Evolutionary conservation across 345 rosid genomes (phyloP), one percentile per base, ranked within the genome.

Genomic region (Nephelium lappaceum): DNA sequence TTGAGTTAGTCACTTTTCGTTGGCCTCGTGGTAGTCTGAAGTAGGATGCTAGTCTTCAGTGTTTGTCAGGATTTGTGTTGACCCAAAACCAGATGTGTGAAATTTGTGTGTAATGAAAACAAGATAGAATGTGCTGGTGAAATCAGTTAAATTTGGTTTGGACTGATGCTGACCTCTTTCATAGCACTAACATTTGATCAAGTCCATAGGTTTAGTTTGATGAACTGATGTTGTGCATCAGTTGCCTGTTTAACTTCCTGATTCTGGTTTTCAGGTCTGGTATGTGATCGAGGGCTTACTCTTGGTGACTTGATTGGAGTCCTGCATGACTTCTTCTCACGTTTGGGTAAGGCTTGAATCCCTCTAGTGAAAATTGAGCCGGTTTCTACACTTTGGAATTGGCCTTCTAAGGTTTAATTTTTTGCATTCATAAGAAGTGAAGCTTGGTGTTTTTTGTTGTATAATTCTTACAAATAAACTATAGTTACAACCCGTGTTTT

Each of bases 281-380:
- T 96, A 14, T 96, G 99, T 83, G 97, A 96, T 62, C 87, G 91
- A 38, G 98, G 99, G 58, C 99, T 96, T 78, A 91, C 98, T 43
- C 88, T 96, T 78, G 93, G 97, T 76, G 95, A 96, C 79, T 89
- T 96, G 83, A 94, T 94, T 67, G 97, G 99, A 80, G 89, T 93
- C 63, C 80, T 96, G 64, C 73, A 94, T 38, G 97, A 93, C 85
- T 96, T 96, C 88, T 96, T 96, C 87, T 85, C 97, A 23, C 89
- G 98, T 53, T 81, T 95, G 79, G 97, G 99, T 94, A 84, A 85
- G 76, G 51, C 27, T 49, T 60, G 61, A 21, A 53, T 3, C 7
- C 58, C 14, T 68, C 69, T 43, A 1, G 66, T 27, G 53, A 68
- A 80, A 61, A 69, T 47, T 68, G 23, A 41, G n/a, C 47, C 55